These are phyloP conservation scores for Calonectria hawksworthii DNA, from an alignment of 2,329 filamentous ascomycete species.

Conservation along the genomic window DNA sequence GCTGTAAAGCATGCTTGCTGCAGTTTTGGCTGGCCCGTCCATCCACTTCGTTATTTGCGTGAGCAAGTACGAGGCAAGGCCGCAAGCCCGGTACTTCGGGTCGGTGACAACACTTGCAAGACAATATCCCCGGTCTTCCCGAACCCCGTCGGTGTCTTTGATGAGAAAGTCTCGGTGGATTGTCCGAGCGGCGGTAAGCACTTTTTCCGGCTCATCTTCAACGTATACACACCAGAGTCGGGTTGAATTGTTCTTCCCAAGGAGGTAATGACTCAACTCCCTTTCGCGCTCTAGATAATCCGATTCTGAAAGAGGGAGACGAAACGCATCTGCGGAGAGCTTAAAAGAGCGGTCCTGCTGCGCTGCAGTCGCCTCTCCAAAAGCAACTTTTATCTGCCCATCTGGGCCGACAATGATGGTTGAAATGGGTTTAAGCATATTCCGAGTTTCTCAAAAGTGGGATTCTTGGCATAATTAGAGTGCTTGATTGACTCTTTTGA, in stretches of 20 bases:
- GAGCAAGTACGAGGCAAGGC: not conserved
- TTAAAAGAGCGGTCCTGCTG: not conserved
- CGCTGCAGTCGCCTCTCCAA: not conserved
- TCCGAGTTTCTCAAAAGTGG: too few species aligned
- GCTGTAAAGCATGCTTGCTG: not conserved
- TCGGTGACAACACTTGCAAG: not conserved
- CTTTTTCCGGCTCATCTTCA: not conserved
- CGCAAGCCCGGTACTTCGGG: not conserved
- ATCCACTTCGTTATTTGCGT: not conserved
- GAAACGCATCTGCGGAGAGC: not conserved
- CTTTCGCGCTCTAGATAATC: not conserved
- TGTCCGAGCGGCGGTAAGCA: not conserved
- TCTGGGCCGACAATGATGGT: not conserved
- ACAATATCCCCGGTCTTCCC: not conserved
- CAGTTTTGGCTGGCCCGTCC: not conserved
- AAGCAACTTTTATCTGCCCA: not conserved
- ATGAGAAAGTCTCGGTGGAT: not conserved
- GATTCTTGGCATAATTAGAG: too few species aligned
- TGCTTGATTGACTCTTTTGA: too few species aligned
- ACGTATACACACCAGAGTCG: not conserved
- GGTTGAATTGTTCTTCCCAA: not conserved
- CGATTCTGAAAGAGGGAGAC: not conserved
- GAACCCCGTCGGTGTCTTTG: not conserved
- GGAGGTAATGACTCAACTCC: not conserved
- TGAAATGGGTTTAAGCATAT: not conserved